Conservation (phyloP, 2,329 filamentous ascomycete genomes). For the Fusarium proliferatum region DNA sequence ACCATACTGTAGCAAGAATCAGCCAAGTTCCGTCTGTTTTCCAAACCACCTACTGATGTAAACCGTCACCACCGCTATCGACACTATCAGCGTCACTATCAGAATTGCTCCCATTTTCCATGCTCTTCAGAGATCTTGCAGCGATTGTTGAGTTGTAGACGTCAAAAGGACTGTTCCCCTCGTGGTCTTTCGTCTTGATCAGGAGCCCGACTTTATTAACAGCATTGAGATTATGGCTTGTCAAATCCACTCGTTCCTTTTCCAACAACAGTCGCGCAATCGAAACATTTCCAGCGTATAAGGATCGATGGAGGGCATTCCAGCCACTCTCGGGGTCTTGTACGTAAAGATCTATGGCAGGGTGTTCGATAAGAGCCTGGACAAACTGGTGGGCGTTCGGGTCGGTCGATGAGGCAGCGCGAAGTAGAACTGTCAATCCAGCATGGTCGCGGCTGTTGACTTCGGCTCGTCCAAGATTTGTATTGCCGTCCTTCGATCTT, state of each 20-base stretch:
- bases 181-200: constrained; percentile 95
- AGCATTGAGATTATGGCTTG: constrained; percentile 68
- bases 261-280: constrained; percentile 85
- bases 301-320: constrained; percentile 91
- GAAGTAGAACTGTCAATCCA: constrained; percentile 85
- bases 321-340: constrained; percentile 94
- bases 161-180: constrained; percentile 95
- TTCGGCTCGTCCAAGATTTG: constrained; percentile 67
- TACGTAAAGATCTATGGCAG: constrained; percentile 83
- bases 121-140: constrained; percentile 72
- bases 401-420: constrained; percentile 81
- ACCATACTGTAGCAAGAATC: constrained; percentile 32
- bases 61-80: constrained; percentile 52
- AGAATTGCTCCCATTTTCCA: constrained; percentile 58
- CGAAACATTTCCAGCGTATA: constrained; percentile 90
- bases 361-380: constrained; percentile 81
- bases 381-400: constrained; percentile 79
- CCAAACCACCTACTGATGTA: constrained; percentile 45
- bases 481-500: constrained; percentile 58
- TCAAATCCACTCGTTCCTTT: constrained; percentile 75
- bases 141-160: constrained; percentile 90
- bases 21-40: constrained; percentile 15
- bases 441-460: constrained; percentile 86
- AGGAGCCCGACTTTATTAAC: constrained; percentile 75
- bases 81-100: constrained; percentile 68